Conservation (phyloP, 176 grass and related monocot genomes). For the Puya raimondii region DNA sequence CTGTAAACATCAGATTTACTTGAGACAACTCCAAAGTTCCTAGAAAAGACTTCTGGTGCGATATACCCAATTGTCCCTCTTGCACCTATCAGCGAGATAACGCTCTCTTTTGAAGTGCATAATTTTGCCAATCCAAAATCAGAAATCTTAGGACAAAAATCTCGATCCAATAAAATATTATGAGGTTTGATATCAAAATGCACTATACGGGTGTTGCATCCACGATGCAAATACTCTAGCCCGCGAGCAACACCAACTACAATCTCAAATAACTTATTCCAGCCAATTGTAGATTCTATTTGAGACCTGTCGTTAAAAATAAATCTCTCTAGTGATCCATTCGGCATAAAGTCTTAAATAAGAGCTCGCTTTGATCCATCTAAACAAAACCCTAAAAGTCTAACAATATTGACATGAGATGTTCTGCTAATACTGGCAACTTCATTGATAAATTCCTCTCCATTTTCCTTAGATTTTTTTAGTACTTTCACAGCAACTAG, state of each 20-base stretch:
- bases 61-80: constrained; percentile 38
- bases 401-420: too few relatives aligned
- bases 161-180: constrained; percentile 3
- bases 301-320: not conserved
- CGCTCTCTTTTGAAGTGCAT: constrained; percentile 18
- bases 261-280: not conserved
- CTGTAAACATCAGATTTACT: too few relatives aligned
- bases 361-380: too few relatives aligned
- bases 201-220: not conserved
- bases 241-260: not conserved
- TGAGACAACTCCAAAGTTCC: too few relatives aligned
- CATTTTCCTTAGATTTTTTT: too few relatives aligned
- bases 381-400: too few relatives aligned
- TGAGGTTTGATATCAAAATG: constrained; percentile 1
- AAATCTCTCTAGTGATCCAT: not conserved
- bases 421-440: too few relatives aligned
- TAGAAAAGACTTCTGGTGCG: too few relatives aligned
- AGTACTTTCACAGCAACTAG: too few relatives aligned
- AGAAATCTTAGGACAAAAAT: constrained; percentile 4
- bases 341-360: not conserved
- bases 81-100: constrained; percentile 26
- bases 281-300: not conserved
- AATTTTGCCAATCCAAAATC: constrained; percentile 4
- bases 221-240: not conserved
- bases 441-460: too few relatives aligned